Conservation (phyloP, 192 early-diverging fungal genomes). For the Entomortierella parvispora region DNA sequence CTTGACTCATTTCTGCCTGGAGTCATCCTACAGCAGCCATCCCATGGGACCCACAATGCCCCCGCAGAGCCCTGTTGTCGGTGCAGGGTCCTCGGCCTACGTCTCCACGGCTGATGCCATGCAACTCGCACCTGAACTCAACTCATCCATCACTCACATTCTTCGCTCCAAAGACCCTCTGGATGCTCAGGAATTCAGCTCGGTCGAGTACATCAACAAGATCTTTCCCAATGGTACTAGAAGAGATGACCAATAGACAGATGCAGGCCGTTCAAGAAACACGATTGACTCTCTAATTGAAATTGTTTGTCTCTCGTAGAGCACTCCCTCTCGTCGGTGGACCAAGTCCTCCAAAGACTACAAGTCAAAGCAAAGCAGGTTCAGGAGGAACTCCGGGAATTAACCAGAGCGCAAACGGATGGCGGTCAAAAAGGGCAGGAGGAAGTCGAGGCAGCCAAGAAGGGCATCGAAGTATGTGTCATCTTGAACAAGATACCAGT, state of each 20-base stretch:
- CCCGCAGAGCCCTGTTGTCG: background rate
- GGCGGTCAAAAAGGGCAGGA: conserved; percentile 65
- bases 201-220: conserved; percentile 81
- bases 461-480: conserved; percentile 73
- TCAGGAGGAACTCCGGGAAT: conserved; percentile 70
- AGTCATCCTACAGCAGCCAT: conserved; percentile 1
- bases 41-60: conserved; percentile 9
- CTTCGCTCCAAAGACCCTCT: conserved; percentile 70
- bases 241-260: background rate
- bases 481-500: no score
- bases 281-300: background rate
- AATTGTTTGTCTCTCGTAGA: conserved; percentile 51
- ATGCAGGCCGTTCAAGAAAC: background rate
- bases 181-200: conserved; percentile 76
- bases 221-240: conserved; percentile 79
- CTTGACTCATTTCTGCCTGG: no score
- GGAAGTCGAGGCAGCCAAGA: conserved; percentile 76
- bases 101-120: conserved; percentile 44
- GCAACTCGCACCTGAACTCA: conserved; percentile 64
- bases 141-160: conserved; percentile 64
- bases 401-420: conserved; percentile 79
- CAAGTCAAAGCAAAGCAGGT: conserved; percentile 66
- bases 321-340: conserved; percentile 70
- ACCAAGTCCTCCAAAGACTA: conserved; percentile 71
- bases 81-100: conserved; percentile 8